Conservation (phyloP, 768 basidiomycete species). For the Coprinopsis cinerea region DNA sequence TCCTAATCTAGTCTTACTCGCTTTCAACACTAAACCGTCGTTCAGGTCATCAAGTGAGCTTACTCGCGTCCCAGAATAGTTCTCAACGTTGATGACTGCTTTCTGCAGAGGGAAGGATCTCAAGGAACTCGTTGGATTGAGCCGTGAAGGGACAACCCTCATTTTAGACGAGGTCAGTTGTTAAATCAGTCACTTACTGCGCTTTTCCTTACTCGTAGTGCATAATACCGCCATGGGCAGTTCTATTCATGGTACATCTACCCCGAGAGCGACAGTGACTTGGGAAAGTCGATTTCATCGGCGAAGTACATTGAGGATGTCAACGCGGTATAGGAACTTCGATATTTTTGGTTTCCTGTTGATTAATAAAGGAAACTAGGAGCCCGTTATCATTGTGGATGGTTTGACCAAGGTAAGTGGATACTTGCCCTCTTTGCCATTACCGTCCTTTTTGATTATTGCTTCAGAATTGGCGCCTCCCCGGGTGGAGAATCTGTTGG, state of each 20-base stretch:
- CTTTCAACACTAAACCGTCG: neutral
- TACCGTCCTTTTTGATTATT: neutral
- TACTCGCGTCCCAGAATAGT: neutral
- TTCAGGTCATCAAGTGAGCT: constrained; percentile 46
- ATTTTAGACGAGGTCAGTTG: constrained; percentile 71
- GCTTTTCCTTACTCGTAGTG: neutral
- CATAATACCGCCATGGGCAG: constrained; percentile 28
- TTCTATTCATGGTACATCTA: constrained; percentile 97
- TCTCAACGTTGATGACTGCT: constrained; percentile 3
- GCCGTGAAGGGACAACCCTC: constrained; percentile 74
- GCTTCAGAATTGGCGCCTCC: constrained; percentile 86
- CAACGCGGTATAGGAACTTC: constrained; percentile 46
- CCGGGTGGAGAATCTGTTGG: constrained; percentile 94
- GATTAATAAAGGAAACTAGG: constrained; percentile 41
- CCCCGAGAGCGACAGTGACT: constrained; percentile 67
- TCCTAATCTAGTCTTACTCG: neutral
- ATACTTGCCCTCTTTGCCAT: neutral
- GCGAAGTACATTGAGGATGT: constrained; percentile 86
- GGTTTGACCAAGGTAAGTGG: constrained; percentile 78
- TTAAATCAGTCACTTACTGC: neutral
- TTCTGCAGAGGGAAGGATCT: constrained; percentile 67
- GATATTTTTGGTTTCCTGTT: too few relatives aligned
- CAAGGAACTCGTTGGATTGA: constrained; percentile 67
- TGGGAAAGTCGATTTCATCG: constrained; percentile 74
- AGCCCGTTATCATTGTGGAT: constrained; percentile 81